These are phyloP conservation scores for Pogostemon cablin DNA, from an alignment of 257 asterid species.

Conservation along the genomic window DNA sequence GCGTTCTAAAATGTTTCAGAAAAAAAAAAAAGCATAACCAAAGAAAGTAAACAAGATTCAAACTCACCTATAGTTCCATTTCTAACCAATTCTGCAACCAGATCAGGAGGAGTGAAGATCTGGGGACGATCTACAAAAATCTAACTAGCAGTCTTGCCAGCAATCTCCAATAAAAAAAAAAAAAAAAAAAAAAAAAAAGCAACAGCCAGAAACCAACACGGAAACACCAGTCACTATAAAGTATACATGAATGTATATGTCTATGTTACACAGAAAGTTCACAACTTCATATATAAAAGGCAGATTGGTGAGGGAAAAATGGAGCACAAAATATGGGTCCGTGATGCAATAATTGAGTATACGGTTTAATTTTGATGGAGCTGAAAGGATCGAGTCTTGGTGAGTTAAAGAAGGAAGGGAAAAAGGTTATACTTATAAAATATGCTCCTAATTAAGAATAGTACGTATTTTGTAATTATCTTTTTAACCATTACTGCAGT, in stretches of 20 bases:
- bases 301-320: conserved; percentile 23
- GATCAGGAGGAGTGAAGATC: conserved; percentile 60
- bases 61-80: conserved; percentile 43
- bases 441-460: no score
- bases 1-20: not conserved
- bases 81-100: conserved; percentile 31
- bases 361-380: conserved; percentile 17
- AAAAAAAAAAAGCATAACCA: not conserved
- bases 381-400: conserved; percentile 39
- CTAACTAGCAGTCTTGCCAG: conserved; percentile 42
- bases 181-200: conserved; percentile 17
- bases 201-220: conserved; percentile 24
- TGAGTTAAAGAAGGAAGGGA: conserved; percentile 31
- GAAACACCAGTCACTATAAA: conserved; percentile 12
- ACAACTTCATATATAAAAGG: not conserved
- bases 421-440: not conserved
- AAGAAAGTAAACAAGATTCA: conserved; percentile 26
- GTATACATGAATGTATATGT: conserved; percentile 22
- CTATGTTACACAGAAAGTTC: not conserved
- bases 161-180: conserved; percentile 31
- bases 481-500: no score
- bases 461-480: no score
- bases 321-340: conserved; percentile 26
- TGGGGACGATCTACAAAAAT: conserved; percentile 60
- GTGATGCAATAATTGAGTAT: conserved; percentile 44